Evolutionary conservation across 202 grass and related monocot species (phyloP).

Genomic region (Schoenoplectus triqueter): DNA sequence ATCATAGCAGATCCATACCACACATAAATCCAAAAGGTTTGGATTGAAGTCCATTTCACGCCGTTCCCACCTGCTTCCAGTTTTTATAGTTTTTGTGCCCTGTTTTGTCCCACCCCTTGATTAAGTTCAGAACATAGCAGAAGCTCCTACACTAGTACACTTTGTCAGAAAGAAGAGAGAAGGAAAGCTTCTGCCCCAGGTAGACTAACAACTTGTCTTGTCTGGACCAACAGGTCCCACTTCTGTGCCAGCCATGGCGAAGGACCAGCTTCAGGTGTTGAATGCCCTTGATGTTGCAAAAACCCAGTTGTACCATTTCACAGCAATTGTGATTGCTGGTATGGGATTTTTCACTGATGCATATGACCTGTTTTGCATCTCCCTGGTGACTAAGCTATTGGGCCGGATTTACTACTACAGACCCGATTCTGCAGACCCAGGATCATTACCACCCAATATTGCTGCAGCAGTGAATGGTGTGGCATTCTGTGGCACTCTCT

Average conservation of each 20-base stretch:
- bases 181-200: background rate
- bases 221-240: slow-evolving; percentile 4
- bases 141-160: background rate
- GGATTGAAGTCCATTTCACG: background rate
- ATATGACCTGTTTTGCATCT: slow-evolving; percentile 61
- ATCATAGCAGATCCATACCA: slow-evolving; percentile 25
- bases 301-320: slow-evolving; percentile 71
- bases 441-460: slow-evolving; percentile 47
- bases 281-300: slow-evolving; percentile 55
- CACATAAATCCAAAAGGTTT: slow-evolving; percentile 4
- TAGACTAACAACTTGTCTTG: slow-evolving; percentile 15
- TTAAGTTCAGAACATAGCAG: too few relatives aligned
- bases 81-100: background rate
- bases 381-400: slow-evolving; percentile 62
- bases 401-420: slow-evolving; percentile 66
- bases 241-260: slow-evolving; percentile 30
- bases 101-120: background rate
- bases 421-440: slow-evolving; percentile 36
- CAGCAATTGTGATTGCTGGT: slow-evolving; percentile 59
- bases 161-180: background rate
- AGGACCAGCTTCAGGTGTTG: slow-evolving; percentile 47
- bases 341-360: slow-evolving; percentile 68
- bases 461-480: slow-evolving; percentile 61
- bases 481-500: slow-evolving; percentile 60
- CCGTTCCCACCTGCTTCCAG: background rate